Evolutionary conservation across 78 protist species (phyloP).

Genomic region (Monocercomonoides exilis): DNA sequence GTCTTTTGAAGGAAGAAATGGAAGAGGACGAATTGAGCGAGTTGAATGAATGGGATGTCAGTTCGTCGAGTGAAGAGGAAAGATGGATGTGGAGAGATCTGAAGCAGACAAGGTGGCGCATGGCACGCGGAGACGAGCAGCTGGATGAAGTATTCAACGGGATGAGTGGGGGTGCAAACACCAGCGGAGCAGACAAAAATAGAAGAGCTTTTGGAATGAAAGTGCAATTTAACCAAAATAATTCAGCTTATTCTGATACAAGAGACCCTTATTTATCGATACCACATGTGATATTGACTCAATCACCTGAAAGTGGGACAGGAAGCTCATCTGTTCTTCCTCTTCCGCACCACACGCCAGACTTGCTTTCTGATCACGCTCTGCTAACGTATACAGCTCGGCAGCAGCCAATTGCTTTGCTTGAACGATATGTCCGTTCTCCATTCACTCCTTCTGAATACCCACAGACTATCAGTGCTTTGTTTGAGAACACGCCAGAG

Average conservation of each 20-base stretch:
- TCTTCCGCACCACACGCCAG: conserved; percentile 57
- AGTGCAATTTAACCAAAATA: too few species aligned
- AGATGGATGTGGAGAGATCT: conserved; percentile 42
- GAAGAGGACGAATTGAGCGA: neutral
- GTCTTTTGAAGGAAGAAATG: neutral
- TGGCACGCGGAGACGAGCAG: conserved; percentile 64
- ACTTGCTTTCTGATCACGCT: conserved; percentile 54
- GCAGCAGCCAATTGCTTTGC: conserved; percentile 51
- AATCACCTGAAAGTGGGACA: neutral
- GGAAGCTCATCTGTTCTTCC: neutral
- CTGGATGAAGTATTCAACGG: conserved; percentile 34
- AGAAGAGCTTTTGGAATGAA: too few species aligned
- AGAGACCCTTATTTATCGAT: too few species aligned
- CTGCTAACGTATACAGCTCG: conserved; percentile 63
- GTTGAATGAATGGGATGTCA: neutral
- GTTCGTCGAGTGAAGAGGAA: neutral
- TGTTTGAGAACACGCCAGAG: conserved; percentile 70
- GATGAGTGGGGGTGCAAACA: too few species aligned
- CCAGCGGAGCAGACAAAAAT: too few species aligned
- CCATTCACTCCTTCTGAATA: conserved; percentile 64
- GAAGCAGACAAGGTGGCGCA: conserved; percentile 50
- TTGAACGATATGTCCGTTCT: conserved; percentile 54
- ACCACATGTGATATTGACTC: too few species aligned
- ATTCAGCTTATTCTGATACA: too few species aligned
- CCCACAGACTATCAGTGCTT: conserved; percentile 34